phyloP scores from a whole-genome alignment of 768 basidiomycete genomes.

The Suillus bovinus region DNA sequence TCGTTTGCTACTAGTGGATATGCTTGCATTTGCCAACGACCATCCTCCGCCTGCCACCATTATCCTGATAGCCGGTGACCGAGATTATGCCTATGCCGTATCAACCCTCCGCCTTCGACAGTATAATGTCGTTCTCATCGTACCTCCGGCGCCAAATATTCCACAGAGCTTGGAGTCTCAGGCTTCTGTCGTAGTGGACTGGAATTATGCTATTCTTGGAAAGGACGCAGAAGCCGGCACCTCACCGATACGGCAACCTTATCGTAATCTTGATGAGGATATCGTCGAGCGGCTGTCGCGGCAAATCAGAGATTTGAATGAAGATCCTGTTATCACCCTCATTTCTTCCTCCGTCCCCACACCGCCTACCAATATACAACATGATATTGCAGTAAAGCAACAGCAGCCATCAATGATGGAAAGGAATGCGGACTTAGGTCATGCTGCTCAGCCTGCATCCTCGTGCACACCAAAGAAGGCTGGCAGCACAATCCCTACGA shows the following conservation, averaged over 20 bases:
- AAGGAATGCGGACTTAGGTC: neutral
- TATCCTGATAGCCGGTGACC: constrained; percentile 67
- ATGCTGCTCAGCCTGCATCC: neutral
- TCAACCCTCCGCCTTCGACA: constrained; percentile 54
- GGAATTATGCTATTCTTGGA: constrained; percentile 43
- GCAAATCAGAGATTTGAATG: constrained; percentile 21
- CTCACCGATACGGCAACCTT: constrained; percentile 26
- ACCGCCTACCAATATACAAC: constrained; percentile 10
- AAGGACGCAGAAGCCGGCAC: constrained; percentile 20
- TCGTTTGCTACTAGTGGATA: constrained; percentile 54
- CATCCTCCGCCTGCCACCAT: constrained; percentile 52
- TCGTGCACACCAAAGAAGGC: constrained; percentile 10
- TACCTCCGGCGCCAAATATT: constrained; percentile 36
- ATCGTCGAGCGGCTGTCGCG: constrained; percentile 20
- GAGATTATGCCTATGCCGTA: constrained; percentile 65
- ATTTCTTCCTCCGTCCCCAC: constrained; percentile 7
- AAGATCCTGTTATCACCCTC: constrained; percentile 14
- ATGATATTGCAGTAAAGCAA: constrained; percentile 20
- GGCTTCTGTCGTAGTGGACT: constrained; percentile 54
- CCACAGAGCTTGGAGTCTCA: constrained; percentile 53
- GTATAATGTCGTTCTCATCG: constrained; percentile 54
- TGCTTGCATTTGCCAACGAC: constrained; percentile 66
- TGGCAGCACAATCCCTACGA: constrained; percentile 17
- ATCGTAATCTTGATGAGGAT: constrained; percentile 23
- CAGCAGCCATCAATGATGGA: constrained; percentile 19